phyloP scores from a whole-genome alignment of 331 rosid species.

The Rosa hybrid region DNA sequence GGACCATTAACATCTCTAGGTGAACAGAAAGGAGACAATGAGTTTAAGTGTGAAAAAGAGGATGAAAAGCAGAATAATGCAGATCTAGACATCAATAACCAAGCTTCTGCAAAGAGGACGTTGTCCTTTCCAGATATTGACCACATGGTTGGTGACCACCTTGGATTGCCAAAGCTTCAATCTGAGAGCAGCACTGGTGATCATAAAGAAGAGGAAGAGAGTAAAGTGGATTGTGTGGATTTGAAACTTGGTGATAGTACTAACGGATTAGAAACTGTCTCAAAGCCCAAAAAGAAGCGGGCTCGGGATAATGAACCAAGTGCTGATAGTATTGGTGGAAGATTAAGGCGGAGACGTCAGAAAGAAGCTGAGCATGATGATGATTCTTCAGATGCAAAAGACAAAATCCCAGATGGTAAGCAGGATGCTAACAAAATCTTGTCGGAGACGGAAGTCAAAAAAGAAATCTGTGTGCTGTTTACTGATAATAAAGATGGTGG shows the following conservation, averaged over 20 bases:
- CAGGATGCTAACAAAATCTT: neutral
- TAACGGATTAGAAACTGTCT: neutral
- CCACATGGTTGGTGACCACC: constrained; percentile 22
- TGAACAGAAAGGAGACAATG: constrained; percentile 30
- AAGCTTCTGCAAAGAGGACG: constrained; percentile 42
- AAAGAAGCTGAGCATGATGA: constrained; percentile 4
- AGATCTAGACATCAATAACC: constrained; percentile 15
- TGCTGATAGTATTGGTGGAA: constrained; percentile 24
- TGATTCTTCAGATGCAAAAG: neutral
- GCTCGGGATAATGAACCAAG: constrained; percentile 14
- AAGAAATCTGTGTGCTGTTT: constrained; percentile 5
- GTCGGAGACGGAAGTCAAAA: neutral
- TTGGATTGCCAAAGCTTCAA: constrained; percentile 13
- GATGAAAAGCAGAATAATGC: neutral
- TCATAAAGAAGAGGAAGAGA: constrained; percentile 18
- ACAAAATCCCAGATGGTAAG: neutral
- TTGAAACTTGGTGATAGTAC: neutral
- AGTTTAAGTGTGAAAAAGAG: constrained; percentile 16
- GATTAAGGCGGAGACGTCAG: constrained; percentile 22
- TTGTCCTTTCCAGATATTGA: constrained; percentile 40
- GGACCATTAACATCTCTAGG: constrained; percentile 22
- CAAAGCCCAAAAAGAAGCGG: constrained; percentile 8
- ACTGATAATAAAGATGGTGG: neutral
- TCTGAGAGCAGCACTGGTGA: constrained; percentile 14
- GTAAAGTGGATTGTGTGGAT: neutral